A percentile compares a stretch with the other conserved stretches of the same genome.
These are phyloP conservation scores for Aspergillus costaricaensis DNA, from an alignment of 2,329 filamentous ascomycete species.

Conservation along the genomic window DNA sequence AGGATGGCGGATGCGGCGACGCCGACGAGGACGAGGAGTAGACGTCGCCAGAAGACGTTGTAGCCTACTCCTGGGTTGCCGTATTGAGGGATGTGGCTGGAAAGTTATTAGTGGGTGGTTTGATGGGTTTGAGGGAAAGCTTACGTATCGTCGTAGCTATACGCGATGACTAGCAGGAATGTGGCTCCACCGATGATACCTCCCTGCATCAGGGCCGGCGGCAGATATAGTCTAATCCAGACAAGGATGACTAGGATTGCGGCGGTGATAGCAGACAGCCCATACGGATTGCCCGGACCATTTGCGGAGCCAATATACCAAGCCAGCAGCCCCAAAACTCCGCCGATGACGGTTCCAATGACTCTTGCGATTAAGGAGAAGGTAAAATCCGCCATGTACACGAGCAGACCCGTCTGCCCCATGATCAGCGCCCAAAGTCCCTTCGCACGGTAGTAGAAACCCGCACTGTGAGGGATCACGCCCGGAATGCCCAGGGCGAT, in stretches of 20 bases:
- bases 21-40: constrained; percentile 48
- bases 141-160: constrained; percentile 51
- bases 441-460: constrained; percentile 56
- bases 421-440: constrained; percentile 57
- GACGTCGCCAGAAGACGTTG: constrained; percentile 52
- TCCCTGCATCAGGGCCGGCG: constrained; percentile 33
- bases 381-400: constrained; percentile 56
- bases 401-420: constrained; percentile 51
- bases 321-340: constrained; percentile 48
- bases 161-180: constrained; percentile 49
- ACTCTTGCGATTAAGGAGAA: constrained; percentile 48
- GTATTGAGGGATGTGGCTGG: constrained; percentile 46
- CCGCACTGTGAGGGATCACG: constrained; percentile 45
- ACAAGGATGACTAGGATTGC: constrained; percentile 35
- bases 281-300: constrained; percentile 54
- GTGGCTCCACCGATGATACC: constrained; percentile 48
- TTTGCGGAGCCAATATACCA: constrained; percentile 56
- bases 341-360: constrained; percentile 51
- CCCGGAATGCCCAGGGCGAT: constrained; percentile 48
- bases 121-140: neutral
- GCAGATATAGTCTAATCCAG: constrained; percentile 39
- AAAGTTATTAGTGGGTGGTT: neutral
- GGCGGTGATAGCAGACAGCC: constrained; percentile 47
- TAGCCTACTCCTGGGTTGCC: constrained; percentile 53
- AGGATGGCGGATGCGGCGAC: constrained; percentile 48